These are phyloP conservation scores for Gastrolobium villosum DNA, from an alignment of 306 rosid species.

Conservation along the genomic window DNA sequence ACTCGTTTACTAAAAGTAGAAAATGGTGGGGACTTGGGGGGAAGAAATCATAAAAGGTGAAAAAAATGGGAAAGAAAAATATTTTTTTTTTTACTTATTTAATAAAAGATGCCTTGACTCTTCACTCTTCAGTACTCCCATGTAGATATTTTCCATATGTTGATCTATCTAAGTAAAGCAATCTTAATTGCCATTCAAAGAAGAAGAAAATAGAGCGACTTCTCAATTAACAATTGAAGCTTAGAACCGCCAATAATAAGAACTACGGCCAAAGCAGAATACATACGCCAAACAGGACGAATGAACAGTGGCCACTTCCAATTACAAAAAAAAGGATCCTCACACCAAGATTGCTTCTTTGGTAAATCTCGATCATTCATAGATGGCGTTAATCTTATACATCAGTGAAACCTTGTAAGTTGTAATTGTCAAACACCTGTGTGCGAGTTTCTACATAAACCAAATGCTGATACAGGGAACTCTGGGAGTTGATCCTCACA, in stretches of 20 bases:
- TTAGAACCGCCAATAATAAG: constrained; percentile 20
- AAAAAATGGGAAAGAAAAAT: too few species aligned
- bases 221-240: constrained; percentile 7
- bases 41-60: too few species aligned
- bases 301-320: constrained; percentile 32
- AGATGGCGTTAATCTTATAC: neutral
- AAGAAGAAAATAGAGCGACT: neutral
- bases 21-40: too few species aligned
- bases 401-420: neutral
- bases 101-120: too few species aligned
- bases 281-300: constrained; percentile 70
- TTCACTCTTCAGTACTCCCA: too few species aligned
- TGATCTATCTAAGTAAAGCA: neutral
- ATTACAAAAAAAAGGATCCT: neutral
- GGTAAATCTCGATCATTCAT: neutral
- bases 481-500: too few species aligned
- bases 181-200: neutral
- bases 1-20: too few species aligned
- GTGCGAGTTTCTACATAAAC: neutral
- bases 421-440: neutral
- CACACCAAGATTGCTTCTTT: neutral
- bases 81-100: too few species aligned
- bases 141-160: neutral
- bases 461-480: too few species aligned
- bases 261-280: constrained; percentile 64